A percentile compares a stretch with the other conserved stretches of the same genome.
Conservation (phyloP, 1,284 basidiomycete genomes). For the Pyrrhoderma noxium region DNA sequence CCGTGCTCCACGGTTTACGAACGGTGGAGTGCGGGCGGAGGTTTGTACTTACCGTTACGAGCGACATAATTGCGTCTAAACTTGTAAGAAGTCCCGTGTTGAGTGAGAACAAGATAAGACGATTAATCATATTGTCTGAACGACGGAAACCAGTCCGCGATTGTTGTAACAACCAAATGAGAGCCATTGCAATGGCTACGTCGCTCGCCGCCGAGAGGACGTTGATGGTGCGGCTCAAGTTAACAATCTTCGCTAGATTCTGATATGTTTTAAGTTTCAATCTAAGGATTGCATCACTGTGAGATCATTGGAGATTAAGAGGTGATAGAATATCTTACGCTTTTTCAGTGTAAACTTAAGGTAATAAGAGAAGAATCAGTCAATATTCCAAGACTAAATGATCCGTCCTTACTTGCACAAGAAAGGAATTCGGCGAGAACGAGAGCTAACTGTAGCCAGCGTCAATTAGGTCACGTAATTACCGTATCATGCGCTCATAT, state of each 20-base stretch:
- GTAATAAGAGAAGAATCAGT: neutral
- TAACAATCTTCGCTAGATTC: constrained; percentile 10
- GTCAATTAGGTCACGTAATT: neutral
- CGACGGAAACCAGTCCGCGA: constrained; percentile 16
- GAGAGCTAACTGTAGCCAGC: neutral
- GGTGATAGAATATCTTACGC: constrained; percentile 1
- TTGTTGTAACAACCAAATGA: constrained; percentile 14
- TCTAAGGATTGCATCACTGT: neutral
- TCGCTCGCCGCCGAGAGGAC: constrained; percentile 11
- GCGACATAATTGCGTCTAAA: constrained; percentile 16
- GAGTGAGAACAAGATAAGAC: constrained; percentile 17
- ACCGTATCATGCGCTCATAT: too few species aligned
- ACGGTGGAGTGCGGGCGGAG: neutral
- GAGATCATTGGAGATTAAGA: neutral
- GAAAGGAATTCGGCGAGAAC: constrained; percentile 2
- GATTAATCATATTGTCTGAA: constrained; percentile 17
- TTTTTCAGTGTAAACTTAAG: constrained; percentile 7
- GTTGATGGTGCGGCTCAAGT: constrained; percentile 14
- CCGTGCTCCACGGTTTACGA: neutral
- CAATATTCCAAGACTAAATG: neutral
- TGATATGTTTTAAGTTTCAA: constrained; percentile 8
- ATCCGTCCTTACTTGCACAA: constrained; percentile 3
- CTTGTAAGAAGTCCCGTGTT: constrained; percentile 18
- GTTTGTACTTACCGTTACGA: constrained; percentile 12
- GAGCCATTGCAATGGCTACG: constrained; percentile 12